Base-by-base conservation (phyloP, 331 rosid genomes). In the Dryas integrifolia region DNA sequence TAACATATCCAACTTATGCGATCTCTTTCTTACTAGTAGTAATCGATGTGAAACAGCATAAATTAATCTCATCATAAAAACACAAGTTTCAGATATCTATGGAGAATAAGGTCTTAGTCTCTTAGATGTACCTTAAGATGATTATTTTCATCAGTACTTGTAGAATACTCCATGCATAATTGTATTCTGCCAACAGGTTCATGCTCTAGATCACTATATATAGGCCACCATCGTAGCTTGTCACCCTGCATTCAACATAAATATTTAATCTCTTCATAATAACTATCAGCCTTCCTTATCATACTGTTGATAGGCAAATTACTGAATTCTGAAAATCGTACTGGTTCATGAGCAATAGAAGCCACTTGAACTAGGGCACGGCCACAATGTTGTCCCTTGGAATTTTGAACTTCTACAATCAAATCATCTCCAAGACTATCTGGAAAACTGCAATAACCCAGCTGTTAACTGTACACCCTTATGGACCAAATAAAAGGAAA, bases 141-240 rank as follows among this genome's bases (percentile, higher is more conserved):
- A 52, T 50, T 26, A 50, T 16, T 69, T 39, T 78, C 78, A 51
- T 41, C 60, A 6, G 63, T 57, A 39, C 18, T 58, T 3, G 65
- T 74, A n/a, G 83, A 70, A 60, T 82, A 78, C 12, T 45, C 59
- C 65, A 82, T 66, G 58, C 46, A 21, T 15, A 82, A 58, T 67
- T 82, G 83, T 10, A 82, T 69, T 71, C 69, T 65, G 41, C 81
- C 86, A 47, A 78, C 78, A 52, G 72, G 51, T 59, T 82, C 83
- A 45, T 70, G 72, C 44, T 65, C 61, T 21, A 64, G 76, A 62
- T 82, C 81, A 58, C 58, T 47, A 58, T 70, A 82, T 16, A 78
- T 47, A 35, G 81, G 77, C 81, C 75, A 82, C 81, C 81, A 74
- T 60, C 65, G 76, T 70, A 75, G 65, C 67, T 72, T 78, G 67